Evolutionary conservation across 2,329 filamentous ascomycete species (phyloP).

Genomic region (Ceratocystis eucalypticola): DNA sequence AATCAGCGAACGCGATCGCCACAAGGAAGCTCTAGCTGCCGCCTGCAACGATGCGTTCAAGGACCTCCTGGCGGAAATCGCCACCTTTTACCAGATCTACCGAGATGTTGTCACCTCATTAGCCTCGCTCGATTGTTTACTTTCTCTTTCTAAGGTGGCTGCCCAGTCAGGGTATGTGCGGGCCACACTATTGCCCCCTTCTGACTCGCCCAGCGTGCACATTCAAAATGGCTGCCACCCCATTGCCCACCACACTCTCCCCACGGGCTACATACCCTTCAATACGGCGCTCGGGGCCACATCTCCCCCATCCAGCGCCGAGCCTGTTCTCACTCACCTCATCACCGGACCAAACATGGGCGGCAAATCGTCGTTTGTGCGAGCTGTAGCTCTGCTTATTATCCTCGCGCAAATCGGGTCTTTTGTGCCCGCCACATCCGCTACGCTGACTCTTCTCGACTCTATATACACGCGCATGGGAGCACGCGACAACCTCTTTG

Average conservation of each 20-base stretch:
- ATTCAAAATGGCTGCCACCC: constrained; percentile 73
- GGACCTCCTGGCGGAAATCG: constrained; percentile 57
- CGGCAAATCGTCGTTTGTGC: constrained; percentile 94
- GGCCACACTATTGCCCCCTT: constrained; percentile 51
- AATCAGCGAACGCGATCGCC: constrained; percentile 78
- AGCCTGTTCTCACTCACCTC: constrained; percentile 55
- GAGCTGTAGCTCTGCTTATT: constrained; percentile 76
- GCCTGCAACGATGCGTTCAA: constrained; percentile 78
- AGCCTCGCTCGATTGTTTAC: constrained; percentile 75
- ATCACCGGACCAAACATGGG: constrained; percentile 98
- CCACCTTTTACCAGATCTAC: constrained; percentile 73
- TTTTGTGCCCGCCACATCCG: constrained; percentile 70
- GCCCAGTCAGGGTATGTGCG: constrained; percentile 76
- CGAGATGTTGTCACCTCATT: constrained; percentile 79
- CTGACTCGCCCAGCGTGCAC: constrained; percentile 51
- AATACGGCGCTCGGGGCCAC: constrained; percentile 45
- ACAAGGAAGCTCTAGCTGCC: constrained; percentile 83
- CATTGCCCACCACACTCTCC: constrained; percentile 81
- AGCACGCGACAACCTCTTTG: constrained; percentile 89
- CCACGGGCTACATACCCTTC: constrained; percentile 72
- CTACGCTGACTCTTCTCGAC: constrained; percentile 69
- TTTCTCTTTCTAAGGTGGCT: constrained; percentile 75
- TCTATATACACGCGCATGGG: constrained; percentile 93
- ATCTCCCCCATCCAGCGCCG: constrained; percentile 36
- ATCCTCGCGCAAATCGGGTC: constrained; percentile 93